Evolutionary conservation across 371 early-diverging fungal species (phyloP), one percentile per base, ranked within the genome.

Genomic region (Syncephalis fuscata): DNA sequence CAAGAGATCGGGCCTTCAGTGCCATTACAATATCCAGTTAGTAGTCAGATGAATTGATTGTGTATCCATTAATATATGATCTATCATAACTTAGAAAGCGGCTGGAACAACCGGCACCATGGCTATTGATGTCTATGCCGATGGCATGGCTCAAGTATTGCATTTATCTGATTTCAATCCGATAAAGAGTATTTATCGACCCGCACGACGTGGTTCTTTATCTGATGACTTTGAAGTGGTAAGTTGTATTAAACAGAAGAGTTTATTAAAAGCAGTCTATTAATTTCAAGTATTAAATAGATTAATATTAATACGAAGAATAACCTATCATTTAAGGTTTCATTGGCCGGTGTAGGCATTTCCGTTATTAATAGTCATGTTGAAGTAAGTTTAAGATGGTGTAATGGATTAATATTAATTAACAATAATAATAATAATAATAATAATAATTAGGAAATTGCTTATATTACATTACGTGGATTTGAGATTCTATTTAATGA

Each of bases 1-100:
- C 80, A 85, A 55, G 92, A 93, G 59, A 89, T 97, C 46, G 98
- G 95, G 14, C 76, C 74, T 44, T 74, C 82, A 44, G 62, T 76
- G 27, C 92, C 91, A 2, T 84, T 93, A 58, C 73, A 78, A 56
- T 84, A 81, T 58, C 71, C 73, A 1, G 75, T 76, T 50, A 39
- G 63, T 51, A 22, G n/a, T n/a, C n/a, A n/a, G n/a, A 22, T 16
- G 41, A 15, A 41, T 41, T 5, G 41, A 16, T 41, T 4, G n/a
- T 17, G 37, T 25, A 24, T 21, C n/a, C n/a, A n/a, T 49, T 44
- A 37, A 57, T 4, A 54, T 55, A 4, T 50, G 49, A 23, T 45
- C 45, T 21, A 57, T 67, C 3, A 78, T 82, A 7, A 32, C 4
- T 32, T 32, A 32, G 32, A 32, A 32, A 11, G 32, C 32, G 11